These are phyloP conservation scores for Metschnikowia cubensis DNA, from an alignment of 805 yeast genomes.

Conservation along the genomic window DNA sequence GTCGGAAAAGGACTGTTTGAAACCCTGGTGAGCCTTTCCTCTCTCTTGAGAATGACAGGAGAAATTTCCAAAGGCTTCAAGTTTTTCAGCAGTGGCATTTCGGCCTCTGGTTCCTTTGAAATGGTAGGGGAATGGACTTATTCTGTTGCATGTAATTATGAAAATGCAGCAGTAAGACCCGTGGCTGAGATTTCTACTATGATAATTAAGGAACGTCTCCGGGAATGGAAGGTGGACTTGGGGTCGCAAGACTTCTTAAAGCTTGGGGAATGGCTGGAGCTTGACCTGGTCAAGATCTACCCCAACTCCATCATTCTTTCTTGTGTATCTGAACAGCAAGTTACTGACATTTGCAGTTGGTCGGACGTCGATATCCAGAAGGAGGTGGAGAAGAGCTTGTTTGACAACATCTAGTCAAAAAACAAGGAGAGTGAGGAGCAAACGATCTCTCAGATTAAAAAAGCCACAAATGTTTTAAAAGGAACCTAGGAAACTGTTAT, in stretches of 20 bases:
- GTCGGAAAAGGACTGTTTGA: slow-evolving; percentile 10
- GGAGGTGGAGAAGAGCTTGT: neutral
- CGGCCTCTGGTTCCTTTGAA: neutral
- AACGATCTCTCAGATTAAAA: too few species aligned
- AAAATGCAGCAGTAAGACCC: slow-evolving; percentile 9
- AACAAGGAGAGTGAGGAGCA: too few species aligned
- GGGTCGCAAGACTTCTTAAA: neutral
- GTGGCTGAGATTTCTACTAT: slow-evolving; percentile 9
- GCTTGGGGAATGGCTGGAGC: slow-evolving; percentile 6
- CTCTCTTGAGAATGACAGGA: neutral
- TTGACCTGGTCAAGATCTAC: slow-evolving; percentile 5
- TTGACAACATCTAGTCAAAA: neutral
- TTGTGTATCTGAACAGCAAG: slow-evolving; percentile 14
- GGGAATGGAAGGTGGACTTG: slow-evolving; percentile 11
- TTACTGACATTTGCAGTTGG: slow-evolving; percentile 13
- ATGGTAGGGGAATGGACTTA: slow-evolving; percentile 2
- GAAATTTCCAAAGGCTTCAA: slow-evolving; percentile 7
- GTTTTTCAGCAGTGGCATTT: slow-evolving; percentile 1
- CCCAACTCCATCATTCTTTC: slow-evolving; percentile 10
- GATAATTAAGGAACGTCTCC: neutral
- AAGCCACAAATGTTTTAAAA: too few species aligned
- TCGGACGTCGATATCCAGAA: slow-evolving; percentile 3
- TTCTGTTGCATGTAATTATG: slow-evolving; percentile 9
- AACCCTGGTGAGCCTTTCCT: slow-evolving; percentile 3
- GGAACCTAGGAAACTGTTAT: too few species aligned